Conservation (phyloP, 192 early-diverging fungal genomes). For the Phlyctochytrium arcticum region DNA sequence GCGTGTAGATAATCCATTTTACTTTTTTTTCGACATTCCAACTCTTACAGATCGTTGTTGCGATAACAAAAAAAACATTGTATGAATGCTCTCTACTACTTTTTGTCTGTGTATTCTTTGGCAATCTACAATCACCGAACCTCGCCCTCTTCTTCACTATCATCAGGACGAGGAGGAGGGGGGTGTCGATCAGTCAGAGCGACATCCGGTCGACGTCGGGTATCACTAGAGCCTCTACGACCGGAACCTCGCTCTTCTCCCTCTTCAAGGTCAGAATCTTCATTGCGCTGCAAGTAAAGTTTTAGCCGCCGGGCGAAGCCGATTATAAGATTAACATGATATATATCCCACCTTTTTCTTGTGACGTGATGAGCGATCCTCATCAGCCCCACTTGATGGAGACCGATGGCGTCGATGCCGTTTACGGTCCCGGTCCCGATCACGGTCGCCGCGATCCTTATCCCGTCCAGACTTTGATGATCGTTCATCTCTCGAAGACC, state of each 20-base stretch:
- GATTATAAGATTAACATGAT: no score
- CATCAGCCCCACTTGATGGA: slow-evolving; percentile 10
- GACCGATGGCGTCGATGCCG: slow-evolving; percentile 13
- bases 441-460: slow-evolving; percentile 33
- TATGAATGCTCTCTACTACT: no score
- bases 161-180: neutral
- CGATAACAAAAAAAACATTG: no score
- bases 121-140: no score
- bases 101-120: no score
- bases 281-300: no score
- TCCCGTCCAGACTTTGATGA: slow-evolving; percentile 7
- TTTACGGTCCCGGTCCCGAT: slow-evolving; percentile 32
- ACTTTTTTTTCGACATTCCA: no score
- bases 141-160: slow-evolving; percentile 23
- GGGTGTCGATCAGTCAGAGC: neutral
- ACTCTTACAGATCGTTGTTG: no score
- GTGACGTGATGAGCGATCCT: neutral
- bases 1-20: no score
- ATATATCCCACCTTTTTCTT: slow-evolving; percentile 18
- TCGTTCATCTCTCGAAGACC: slow-evolving; percentile 12
- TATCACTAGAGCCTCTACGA: no score
- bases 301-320: no score
- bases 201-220: no score
- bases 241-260: slow-evolving; percentile 6
- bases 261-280: slow-evolving; percentile 1